These are phyloP conservation scores for Ilyonectria destructans DNA, from an alignment of 2,329 filamentous ascomycete species.

Conservation along the genomic window DNA sequence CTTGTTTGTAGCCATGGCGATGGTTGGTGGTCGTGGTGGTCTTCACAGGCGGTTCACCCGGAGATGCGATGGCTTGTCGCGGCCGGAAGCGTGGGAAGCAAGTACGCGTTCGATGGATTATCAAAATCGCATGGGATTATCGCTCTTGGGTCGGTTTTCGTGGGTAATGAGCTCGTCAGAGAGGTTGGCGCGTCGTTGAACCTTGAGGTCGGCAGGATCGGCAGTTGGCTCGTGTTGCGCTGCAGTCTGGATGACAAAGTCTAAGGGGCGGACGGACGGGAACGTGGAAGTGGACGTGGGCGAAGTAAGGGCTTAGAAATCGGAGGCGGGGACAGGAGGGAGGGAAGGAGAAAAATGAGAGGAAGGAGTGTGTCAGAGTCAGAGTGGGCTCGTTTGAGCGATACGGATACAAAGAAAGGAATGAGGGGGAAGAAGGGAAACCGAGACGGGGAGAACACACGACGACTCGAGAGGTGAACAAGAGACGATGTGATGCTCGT, in stretches of 20 bases:
- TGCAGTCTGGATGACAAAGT: conserved; percentile 38
- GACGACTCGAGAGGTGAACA: conserved; percentile 31
- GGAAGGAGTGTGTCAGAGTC: conserved; percentile 32
- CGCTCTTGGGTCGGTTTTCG: conserved; percentile 18
- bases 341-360: conserved; percentile 28
- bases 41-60: conserved; percentile 34
- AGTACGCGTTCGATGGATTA: conserved; percentile 26
- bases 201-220: conserved; percentile 46
- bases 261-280: conserved; percentile 41
- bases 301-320: conserved; percentile 29
- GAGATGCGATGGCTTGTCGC: conserved; percentile 34
- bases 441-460: conserved; percentile 24
- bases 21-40: conserved; percentile 29
- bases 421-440: conserved; percentile 31
- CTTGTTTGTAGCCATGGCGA: conserved; percentile 58
- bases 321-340: conserved; percentile 20
- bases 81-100: conserved; percentile 23
- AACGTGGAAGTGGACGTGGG: conserved; percentile 21
- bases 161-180: conserved; percentile 21
- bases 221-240: conserved; percentile 47
- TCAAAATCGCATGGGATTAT: conserved; percentile 25
- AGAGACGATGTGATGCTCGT: conserved; percentile 36
- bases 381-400: conserved; percentile 14
- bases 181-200: conserved; percentile 39
- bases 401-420: conserved; percentile 39